These are phyloP conservation scores for Reutealis trisperma DNA, from an alignment of 345 rosid species.

Conservation along the genomic window DNA sequence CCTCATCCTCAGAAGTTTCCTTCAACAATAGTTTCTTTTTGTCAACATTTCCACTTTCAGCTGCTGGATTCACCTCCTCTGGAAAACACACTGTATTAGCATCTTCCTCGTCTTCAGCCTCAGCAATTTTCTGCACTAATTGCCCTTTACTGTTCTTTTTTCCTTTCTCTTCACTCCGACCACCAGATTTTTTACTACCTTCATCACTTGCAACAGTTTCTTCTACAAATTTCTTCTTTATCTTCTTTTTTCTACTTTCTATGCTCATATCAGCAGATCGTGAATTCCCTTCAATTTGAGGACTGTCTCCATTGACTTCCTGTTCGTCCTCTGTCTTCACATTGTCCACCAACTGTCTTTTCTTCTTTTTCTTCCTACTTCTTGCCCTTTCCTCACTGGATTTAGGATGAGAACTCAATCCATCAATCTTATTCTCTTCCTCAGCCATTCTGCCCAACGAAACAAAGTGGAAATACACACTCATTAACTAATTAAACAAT, in stretches of 20 bases:
- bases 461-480: background rate
- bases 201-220: background rate
- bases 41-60: background rate
- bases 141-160: slow-evolving; percentile 22
- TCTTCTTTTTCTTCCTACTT: slow-evolving; percentile 10
- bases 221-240: background rate
- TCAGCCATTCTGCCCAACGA: slow-evolving; percentile 20
- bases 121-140: slow-evolving; percentile 14
- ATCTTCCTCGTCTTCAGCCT: slow-evolving; percentile 17
- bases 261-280: background rate
- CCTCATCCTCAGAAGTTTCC: slow-evolving; percentile 4
- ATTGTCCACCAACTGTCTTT: background rate
- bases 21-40: background rate
- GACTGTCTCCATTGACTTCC: slow-evolving; percentile 1
- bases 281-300: background rate
- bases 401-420: slow-evolving; percentile 7
- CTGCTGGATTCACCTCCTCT: slow-evolving; percentile 2
- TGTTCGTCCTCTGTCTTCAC: background rate
- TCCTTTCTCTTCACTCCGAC: slow-evolving; percentile 6
- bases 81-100: slow-evolving; percentile 4
- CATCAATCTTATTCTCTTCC: slow-evolving; percentile 14
- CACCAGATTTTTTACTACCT: background rate
- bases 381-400: background rate
- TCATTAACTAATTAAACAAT: background rate
- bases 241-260: slow-evolving; percentile 13